Evolutionary conservation across 1,284 basidiomycete genomes (phyloP), one percentile per base, ranked within the genome.

Genomic region (Trichosporon ovoides): DNA sequence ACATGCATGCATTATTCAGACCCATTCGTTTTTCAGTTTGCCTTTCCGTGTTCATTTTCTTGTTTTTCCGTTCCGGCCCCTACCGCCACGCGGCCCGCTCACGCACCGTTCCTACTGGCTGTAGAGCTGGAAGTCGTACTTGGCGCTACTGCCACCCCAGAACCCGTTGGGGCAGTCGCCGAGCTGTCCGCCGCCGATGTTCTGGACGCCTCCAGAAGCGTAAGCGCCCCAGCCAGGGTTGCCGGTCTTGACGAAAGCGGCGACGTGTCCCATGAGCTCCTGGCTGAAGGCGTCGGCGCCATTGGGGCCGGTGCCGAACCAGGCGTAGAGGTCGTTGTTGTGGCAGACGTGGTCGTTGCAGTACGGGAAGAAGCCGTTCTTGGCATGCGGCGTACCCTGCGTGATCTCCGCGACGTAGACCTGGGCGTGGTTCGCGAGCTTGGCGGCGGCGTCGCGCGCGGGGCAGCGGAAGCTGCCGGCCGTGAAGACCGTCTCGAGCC

Each of bases 321-420:
- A 69, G 3, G 69, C 66, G 56, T 63, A 68, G n/a, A 74, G 67
- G 53, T 74, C 73, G 57, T 75, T 71, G 60, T 69, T 67, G 55
- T 75, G 74, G 59, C 74, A 75, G 11, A 72, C 70, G 19, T 58
- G 60, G 11, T 68, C 66, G 13, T 48, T 24, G 55, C 72, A 74
- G 53, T 70, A 71, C 9, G 38, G 33, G 9, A 61, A 60, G 10
- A 35, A 22, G 11, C 43, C 12, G 62, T 89, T 90, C 48, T 79
- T 80, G 3, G 85, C 83, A 72, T 90, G 89, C 13, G 83, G 83
- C 31, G 84, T 82, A 13, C 88, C 88, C 53, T 85, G 72, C 36
- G 78, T 78, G 75, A 83, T 89, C 66, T 86, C 72, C 16, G 85
- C 88, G 13, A 88, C 85, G 70, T 81, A 90, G 11, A 83, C 87